Evolutionary conservation across 345 rosid genomes (phyloP), one percentile per base, ranked within the genome.

Genomic region (Geranium brycei): DNA sequence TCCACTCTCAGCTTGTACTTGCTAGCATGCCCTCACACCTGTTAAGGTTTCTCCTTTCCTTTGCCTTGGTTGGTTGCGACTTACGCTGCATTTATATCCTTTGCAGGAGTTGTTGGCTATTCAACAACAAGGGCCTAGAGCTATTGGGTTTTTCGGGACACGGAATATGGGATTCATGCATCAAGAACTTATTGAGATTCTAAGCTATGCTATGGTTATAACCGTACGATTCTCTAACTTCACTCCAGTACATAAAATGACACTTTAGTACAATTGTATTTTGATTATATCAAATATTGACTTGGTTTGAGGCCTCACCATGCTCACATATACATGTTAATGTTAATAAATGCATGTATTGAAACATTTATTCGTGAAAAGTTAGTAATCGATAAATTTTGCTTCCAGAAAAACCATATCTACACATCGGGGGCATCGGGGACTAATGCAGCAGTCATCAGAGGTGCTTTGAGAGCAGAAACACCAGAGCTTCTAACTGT

Each of bases 151-250:
- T 75, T 93, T 93, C 69, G 99, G 99, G 41, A 90, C 97, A 1
- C 75, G 97, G 66, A 93, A 93, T 65, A 93, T 93, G 99, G 99
- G 97, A 61, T 93, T 93, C 82, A 83, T 93, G 97, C 99, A 93
- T 81, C 99, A 93, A 76, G 87, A 93, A 59, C 92, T 90, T 68
- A 93, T 93, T 55, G 99, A 93, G 83, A 93, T 93, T 63, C 99
- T 93, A 70, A 93, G 99, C 80, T 93, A 93, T 79, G 99, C 99
- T 57, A 76, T 93, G 84, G 99, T 93, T 79, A 90, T 93, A 72
- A 93, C 99, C 0, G 99, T 93, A 79, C 78, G 97, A 63, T 69
- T 59, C 66, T 35, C 28, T 62, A 69, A 57, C 58, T 71, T 57
- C 18, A 57, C 57, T 60, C 60, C 41, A 23, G 17, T 32, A 38